Conservation (phyloP, 2,329 filamentous ascomycete genomes). For the Ambrosiella xylebori region DNA sequence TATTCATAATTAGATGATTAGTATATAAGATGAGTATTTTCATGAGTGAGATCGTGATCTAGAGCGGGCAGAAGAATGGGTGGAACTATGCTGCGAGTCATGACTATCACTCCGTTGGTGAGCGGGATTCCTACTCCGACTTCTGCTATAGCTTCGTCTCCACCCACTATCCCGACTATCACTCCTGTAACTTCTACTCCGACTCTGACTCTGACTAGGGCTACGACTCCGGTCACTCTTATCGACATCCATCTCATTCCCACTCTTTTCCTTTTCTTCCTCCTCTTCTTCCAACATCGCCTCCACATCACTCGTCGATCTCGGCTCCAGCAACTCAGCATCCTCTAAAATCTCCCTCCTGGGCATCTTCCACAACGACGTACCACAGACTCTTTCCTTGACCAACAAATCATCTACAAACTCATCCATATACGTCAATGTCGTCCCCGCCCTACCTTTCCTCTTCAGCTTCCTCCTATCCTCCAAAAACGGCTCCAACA, state of each 20-base stretch:
- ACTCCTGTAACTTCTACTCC: slow-evolving; percentile 13
- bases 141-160: background rate
- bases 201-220: slow-evolving; percentile 12
- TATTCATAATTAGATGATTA: background rate
- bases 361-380: slow-evolving; percentile 82
- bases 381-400: slow-evolving; percentile 80
- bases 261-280: slow-evolving; percentile 20
- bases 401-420: slow-evolving; percentile 85
- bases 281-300: slow-evolving; percentile 46
- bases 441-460: slow-evolving; percentile 55
- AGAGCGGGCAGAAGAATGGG: background rate
- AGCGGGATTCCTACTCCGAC: background rate
- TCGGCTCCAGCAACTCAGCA: slow-evolving; percentile 67
- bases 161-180: slow-evolving; percentile 1
- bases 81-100: background rate
- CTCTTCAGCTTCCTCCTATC: slow-evolving; percentile 73
- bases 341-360: slow-evolving; percentile 72
- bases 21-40: background rate
- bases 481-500: slow-evolving; percentile 65
- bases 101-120: too few relatives aligned
- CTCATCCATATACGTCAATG: slow-evolving; percentile 68
- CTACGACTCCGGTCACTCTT: slow-evolving; percentile 3
- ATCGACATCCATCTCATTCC: slow-evolving; percentile 16
- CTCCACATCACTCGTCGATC: slow-evolving; percentile 65
- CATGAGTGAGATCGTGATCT: background rate